Conservation (phyloP, 768 basidiomycete genomes). For the Pleurotus platypus region DNA sequence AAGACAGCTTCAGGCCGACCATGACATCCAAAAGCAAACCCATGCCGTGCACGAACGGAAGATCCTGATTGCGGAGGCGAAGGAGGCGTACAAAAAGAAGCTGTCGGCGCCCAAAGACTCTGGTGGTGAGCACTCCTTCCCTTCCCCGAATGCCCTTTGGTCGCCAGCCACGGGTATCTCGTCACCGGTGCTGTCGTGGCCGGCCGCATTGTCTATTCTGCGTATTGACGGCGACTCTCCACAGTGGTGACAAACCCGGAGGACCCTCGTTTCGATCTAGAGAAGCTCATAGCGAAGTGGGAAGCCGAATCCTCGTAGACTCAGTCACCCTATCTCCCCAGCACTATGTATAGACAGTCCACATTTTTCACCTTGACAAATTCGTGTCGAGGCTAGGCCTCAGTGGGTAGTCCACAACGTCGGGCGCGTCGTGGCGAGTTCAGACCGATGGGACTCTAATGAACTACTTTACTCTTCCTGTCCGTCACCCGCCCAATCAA, state of each 20-base stretch:
- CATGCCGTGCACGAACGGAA: conserved; percentile 72
- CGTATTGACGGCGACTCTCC: neutral
- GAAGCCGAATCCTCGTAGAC: conserved; percentile 50
- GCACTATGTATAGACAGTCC: conserved; percentile 2
- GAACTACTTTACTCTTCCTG: no score
- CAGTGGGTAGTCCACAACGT: no score
- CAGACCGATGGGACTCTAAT: no score
- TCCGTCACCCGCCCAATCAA: no score
- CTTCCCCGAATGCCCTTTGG: conserved; percentile 4
- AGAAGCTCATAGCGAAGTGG: conserved; percentile 79
- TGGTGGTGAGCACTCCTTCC: conserved; percentile 44
- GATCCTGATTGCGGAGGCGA: conserved; percentile 79
- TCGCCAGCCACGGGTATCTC: no score
- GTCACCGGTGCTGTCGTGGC: neutral
- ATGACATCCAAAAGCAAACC: conserved; percentile 74
- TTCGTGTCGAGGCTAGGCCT: no score
- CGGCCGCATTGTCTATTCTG: conserved; percentile 3
- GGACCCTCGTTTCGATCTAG: conserved; percentile 93
- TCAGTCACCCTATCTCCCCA: neutral
- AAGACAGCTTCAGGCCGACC: conserved; percentile 78
- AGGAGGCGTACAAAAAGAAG: conserved; percentile 87
- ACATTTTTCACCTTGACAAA: neutral
- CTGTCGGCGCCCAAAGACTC: conserved; percentile 48
- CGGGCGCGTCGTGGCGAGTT: no score
- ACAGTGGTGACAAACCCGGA: conserved; percentile 91